phyloP scores from a whole-genome alignment of 139 green algal genomes.

The Chlorella vulgaris region DNA sequence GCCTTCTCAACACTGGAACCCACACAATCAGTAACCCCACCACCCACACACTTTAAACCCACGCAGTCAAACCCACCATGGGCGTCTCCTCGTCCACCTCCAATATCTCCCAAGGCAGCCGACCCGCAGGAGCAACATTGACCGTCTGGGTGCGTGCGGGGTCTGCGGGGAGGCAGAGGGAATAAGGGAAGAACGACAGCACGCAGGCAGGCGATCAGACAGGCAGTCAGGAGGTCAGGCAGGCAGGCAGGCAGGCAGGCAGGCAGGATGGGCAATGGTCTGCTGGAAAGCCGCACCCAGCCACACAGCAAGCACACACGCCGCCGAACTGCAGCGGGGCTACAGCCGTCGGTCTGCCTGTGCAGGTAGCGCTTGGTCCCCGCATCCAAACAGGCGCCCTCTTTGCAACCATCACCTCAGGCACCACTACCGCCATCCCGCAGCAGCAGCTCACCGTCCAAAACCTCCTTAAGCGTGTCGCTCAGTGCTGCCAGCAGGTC shows the following conservation, averaged over 20 bases:
- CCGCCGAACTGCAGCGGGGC: neutral
- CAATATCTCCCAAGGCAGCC: conserved; percentile 42
- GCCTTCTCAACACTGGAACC: neutral
- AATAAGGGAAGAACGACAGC: neutral
- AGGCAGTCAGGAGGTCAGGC: neutral
- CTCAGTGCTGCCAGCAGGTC: neutral
- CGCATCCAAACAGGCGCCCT: too few species aligned
- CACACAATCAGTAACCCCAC: too few species aligned
- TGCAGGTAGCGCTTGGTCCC: too few species aligned
- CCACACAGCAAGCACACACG: neutral
- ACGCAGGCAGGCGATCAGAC: neutral
- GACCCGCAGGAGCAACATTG: conserved; percentile 42
- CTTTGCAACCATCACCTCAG: neutral
- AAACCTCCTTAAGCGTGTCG: conserved; percentile 2
- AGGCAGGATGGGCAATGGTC: too few species aligned
- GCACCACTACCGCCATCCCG: neutral
- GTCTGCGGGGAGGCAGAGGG: neutral
- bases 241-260: too few species aligned
- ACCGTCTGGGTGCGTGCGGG: conserved; percentile 4
- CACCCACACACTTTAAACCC: neutral
- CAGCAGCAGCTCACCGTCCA: conserved; percentile 23
- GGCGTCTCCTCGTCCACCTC: conserved; percentile 35
- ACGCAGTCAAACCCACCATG: neutral
- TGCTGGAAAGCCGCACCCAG: too few species aligned
- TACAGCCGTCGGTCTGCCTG: too few species aligned